Base-by-base conservation (phyloP, 2,329 filamentous ascomycete species). In the Boeremia lycopersici region DNA sequence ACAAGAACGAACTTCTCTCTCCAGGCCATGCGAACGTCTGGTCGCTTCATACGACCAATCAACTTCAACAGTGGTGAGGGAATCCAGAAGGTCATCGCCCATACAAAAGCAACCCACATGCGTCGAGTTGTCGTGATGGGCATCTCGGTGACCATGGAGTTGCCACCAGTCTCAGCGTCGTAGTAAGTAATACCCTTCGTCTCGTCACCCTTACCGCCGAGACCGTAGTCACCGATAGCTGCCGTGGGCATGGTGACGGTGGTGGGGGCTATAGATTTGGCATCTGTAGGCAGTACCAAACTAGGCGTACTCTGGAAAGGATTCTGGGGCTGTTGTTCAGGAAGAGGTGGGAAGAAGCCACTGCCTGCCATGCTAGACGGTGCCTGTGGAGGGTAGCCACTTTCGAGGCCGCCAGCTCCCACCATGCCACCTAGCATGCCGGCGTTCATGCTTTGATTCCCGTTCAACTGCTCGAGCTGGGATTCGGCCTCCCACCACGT, bases 401-500 rank as follows among this genome's bases (percentile, higher is more conserved):
- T 87, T 29, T 93, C 90, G 61, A 93, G 84, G 56, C 84, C 84
- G 39, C 78, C 82, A 26, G 82, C 81, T 26, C 79, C 81, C 54
- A 84, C 77, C 71, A 84, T 80, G 55, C 81, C 77, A 40, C 78
- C 80, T 6, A 80, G 73, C 72, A 76, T 78, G 31, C 62, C 75
- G 28, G 51, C 70, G n/a, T 56, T 49, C 53, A 56, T 30, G 34
- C 53, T 35, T 23, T 56, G 53, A 33, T 56, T 52, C 4, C 86
- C 84, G 48, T 83, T 86, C 75, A 95, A 93, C 66, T 96, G 81
- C 69, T 99, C 95, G 26, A 98, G 86, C 89, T 97, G 96, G 57
- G 86, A 90, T 77, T 99, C 95, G 5, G 93, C 93, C 76, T 98
- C 93, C 93, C 93, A 98, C 93, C 95, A 99, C 2, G 93, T 90